These are phyloP conservation scores for Torulaspora microellipsoides DNA, from an alignment of 805 yeast genomes.

Conservation along the genomic window DNA sequence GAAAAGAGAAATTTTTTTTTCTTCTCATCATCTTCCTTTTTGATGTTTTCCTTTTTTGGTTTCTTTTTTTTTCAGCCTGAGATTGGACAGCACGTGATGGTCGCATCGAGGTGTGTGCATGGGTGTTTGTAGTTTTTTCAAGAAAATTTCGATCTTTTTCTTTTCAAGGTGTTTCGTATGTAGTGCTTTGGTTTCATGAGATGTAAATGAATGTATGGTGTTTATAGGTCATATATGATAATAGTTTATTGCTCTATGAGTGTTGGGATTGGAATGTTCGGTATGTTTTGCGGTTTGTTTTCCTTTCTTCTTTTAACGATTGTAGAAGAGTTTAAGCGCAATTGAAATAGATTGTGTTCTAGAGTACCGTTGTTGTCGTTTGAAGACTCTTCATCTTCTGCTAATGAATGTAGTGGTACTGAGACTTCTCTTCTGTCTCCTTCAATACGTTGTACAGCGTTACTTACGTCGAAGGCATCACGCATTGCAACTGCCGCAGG, in stretches of 20 bases:
- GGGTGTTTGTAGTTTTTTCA: too few relatives aligned
- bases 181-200: not conserved
- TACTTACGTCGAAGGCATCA: conserved; percentile 82
- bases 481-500: conserved; percentile 78
- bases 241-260: conserved; percentile 3
- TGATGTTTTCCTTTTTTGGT: too few relatives aligned
- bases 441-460: conserved; percentile 79
- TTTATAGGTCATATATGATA: too few relatives aligned
- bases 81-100: not conserved
- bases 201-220: not conserved
- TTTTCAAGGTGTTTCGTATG: too few relatives aligned
- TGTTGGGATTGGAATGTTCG: conserved; percentile 8
- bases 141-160: too few relatives aligned
- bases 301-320: conserved; percentile 40
- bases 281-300: conserved; percentile 11
- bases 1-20: conserved; percentile 1
- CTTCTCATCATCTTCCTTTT: too few relatives aligned
- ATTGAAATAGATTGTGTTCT: conserved; percentile 33
- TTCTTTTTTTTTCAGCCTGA: too few relatives aligned
- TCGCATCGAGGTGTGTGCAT: not conserved
- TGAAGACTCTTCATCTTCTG: conserved; percentile 36
- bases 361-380: conserved; percentile 9
- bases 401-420: conserved; percentile 19
- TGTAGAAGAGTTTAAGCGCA: conserved; percentile 37
- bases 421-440: conserved; percentile 42